Evolutionary conservation across 1,139 yeast species (phyloP).

Genomic region (Trichomonascaceae sp.): DNA sequence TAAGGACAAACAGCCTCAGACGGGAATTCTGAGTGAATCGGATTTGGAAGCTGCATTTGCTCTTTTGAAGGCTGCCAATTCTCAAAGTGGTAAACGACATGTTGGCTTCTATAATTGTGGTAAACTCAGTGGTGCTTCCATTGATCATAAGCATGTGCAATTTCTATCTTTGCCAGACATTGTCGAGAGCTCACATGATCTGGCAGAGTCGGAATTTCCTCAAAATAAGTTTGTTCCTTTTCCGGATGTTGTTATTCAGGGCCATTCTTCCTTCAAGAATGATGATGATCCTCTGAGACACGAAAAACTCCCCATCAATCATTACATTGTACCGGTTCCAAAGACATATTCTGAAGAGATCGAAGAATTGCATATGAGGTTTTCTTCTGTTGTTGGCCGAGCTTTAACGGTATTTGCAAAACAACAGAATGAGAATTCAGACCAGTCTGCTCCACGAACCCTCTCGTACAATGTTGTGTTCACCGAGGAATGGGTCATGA

Average conservation of each 20-base stretch:
- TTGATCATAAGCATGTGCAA: slow-evolving; percentile 88
- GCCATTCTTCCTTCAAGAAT: slow-evolving; percentile 39
- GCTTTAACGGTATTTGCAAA: slow-evolving; percentile 8
- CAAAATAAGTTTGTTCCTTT: slow-evolving; percentile 42
- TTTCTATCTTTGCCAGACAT: slow-evolving; percentile 61
- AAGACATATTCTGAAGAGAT: slow-evolving; percentile 32
- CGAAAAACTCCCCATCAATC: slow-evolving; percentile 67
- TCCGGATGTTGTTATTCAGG: slow-evolving; percentile 49
- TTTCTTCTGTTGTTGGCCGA: slow-evolving; percentile 35
- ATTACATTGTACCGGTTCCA: slow-evolving; percentile 60
- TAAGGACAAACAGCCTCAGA: slow-evolving; percentile 63
- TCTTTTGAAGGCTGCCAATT: slow-evolving; percentile 41
- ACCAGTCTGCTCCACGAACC: slow-evolving; percentile 35
- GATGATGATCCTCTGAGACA: slow-evolving; percentile 54
- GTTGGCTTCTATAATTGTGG: slow-evolving; percentile 90
- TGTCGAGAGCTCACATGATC: slow-evolving; percentile 17
- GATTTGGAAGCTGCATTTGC: slow-evolving; percentile 59
- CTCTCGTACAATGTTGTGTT: slow-evolving; percentile 74
- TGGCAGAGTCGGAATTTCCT: not conserved
- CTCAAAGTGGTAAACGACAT: slow-evolving; percentile 38
- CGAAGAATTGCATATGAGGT: slow-evolving; percentile 25
- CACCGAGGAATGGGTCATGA: slow-evolving; percentile 76
- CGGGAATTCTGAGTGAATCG: slow-evolving; percentile 58
- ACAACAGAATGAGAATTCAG: slow-evolving; percentile 23
- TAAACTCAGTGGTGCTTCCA: slow-evolving; percentile 82